Base-by-base conservation (phyloP, 352 stramenopile genomes). In the Thalassiosira exigua region DNA sequence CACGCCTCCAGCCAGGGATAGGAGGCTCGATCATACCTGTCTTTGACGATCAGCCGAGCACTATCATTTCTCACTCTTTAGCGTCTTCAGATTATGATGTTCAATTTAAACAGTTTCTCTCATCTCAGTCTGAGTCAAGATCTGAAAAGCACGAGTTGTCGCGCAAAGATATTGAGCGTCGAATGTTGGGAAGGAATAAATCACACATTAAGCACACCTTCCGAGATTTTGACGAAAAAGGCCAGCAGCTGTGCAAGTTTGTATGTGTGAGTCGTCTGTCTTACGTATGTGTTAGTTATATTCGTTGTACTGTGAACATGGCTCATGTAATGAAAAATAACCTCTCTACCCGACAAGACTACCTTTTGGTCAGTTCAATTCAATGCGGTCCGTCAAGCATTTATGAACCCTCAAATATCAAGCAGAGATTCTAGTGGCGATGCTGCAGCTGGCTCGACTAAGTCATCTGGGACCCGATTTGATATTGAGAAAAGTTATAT, bases 41-140 rank as follows among this genome's bases (percentile, higher is more conserved):
- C 12, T 93, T 97, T 80, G 96, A 98, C 61, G 89, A 96, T 19
- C 90, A 96, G 69, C 95, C 95, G 0, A 97, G 97, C 50, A 98
- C 96, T 22, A 96, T 94, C 7, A 96, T 98, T 71, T 96, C 97
- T 19, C 98, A 98, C 74, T 96, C 96, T 19, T 89, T 99, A 48
- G 93, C 94, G 3, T 98, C 96, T 4, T 88, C 93, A 61, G 93
- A 97, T 50, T 95, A 94, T 80, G 82, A 89, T 27, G 79, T 86
- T 57, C 83, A 94, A 50, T 93, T 94, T 59, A 88, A 90, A 51
- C 64, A 85, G 57, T 89, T 79, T 69, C 14, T 83, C 12, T 73
- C 60, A 60, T 57, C 69, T 17, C 71, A 75, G 36, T 48, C 70
- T 14, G 69, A 83, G 12, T 56, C 64, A 41, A 75, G 41, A 73